These are phyloP conservation scores for Nowakowskiella sp. DNA, from an alignment of 192 early-diverging fungal genomes.

Conservation along the genomic window DNA sequence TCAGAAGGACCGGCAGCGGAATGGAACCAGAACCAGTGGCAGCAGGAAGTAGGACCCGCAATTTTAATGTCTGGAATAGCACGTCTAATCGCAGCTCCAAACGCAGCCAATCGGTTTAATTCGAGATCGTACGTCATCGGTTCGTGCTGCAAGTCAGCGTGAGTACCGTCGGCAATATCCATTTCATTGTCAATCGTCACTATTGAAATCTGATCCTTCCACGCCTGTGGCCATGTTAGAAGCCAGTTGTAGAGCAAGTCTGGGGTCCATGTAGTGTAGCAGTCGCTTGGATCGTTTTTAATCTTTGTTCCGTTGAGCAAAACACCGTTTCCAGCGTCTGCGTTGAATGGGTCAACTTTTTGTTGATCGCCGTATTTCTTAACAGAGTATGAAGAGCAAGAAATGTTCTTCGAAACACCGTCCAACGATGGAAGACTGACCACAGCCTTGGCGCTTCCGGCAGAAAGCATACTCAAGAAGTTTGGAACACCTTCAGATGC, in stretches of 20 bases:
- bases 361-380: not conserved
- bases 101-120: not conserved
- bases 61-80: not conserved
- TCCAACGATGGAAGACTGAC: not conserved
- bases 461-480: not conserved
- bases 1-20: not conserved
- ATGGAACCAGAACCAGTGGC: not conserved
- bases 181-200: not conserved
- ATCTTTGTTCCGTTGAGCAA: not conserved
- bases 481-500: not conserved
- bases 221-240: not conserved
- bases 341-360: not conserved
- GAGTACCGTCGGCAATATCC: not conserved
- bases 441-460: not conserved
- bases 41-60: not conserved
- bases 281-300: not conserved
- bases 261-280: not conserved
- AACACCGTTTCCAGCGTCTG: not conserved
- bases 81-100: not conserved
- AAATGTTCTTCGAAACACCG: not conserved
- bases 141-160: not conserved
- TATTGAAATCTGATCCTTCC: not conserved
- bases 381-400: not conserved
- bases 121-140: not conserved
- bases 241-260: not conserved